These are phyloP conservation scores for Helicocarpus griseus DNA, from an alignment of 2,329 filamentous ascomycete species.

Conservation along the genomic window DNA sequence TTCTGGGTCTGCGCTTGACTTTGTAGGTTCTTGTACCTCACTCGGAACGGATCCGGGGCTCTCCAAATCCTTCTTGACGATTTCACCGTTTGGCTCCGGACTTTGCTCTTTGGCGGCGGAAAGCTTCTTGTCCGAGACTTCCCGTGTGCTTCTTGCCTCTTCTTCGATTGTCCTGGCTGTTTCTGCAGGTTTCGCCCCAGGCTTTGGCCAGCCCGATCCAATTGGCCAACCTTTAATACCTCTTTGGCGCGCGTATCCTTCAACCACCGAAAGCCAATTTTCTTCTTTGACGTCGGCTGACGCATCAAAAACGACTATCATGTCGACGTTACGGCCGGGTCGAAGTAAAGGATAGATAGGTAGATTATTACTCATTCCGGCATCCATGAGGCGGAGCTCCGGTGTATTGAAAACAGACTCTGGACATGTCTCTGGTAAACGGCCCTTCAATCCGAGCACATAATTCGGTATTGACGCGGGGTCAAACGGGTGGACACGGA, in stretches of 20 bases:
- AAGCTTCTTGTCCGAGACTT: constrained; percentile 56
- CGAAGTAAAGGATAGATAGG: constrained; percentile 90
- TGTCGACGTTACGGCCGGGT: constrained; percentile 77
- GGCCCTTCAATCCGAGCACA: constrained; percentile 66
- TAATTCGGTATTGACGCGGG: constrained; percentile 88
- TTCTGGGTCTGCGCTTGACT: constrained; percentile 18
- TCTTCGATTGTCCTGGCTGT: constrained; percentile 56
- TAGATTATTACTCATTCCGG: constrained; percentile 96
- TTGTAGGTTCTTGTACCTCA: constrained; percentile 38
- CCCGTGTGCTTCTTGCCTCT: constrained; percentile 52
- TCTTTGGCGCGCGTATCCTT: constrained; percentile 84
- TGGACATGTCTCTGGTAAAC: constrained; percentile 67
- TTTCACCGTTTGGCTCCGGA: constrained; percentile 14
- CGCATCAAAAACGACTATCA: constrained; percentile 87
- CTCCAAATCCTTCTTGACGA: constrained; percentile 1
- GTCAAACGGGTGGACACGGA: constrained; percentile 90
- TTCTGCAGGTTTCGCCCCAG: constrained; percentile 47
- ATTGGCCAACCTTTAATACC: constrained; percentile 91
- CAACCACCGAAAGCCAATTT: constrained; percentile 91
- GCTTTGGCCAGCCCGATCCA: constrained; percentile 73
- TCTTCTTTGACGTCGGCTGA: constrained; percentile 87
- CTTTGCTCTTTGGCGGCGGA: constrained; percentile 43
- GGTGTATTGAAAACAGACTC: constrained; percentile 60
- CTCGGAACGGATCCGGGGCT: constrained; percentile 27
- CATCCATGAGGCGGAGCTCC: constrained; percentile 84